Evolutionary conservation across 257 asterid species (phyloP), one percentile per base, ranked within the genome.

Genomic region (Apocynum venetum): DNA sequence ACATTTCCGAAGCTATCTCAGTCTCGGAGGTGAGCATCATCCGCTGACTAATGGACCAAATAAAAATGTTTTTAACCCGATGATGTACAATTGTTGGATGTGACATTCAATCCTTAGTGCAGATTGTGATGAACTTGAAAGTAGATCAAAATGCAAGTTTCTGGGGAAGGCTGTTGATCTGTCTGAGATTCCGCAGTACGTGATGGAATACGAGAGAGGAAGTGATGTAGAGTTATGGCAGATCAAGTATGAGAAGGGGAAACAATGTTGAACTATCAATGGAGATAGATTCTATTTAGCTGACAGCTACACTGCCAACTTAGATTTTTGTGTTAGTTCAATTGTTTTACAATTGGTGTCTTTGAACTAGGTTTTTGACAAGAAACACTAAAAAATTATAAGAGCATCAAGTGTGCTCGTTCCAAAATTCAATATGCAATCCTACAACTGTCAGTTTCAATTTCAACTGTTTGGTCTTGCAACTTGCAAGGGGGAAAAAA

Each of bases 161-260:
- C 53, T 77, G 13, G 97, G 98, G 8, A 80, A 82, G 82, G 86
- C 76, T 74, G 77, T 93, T 64, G 80, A 87, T 83, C 89, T 91
- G 47, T 81, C 75, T 7, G 86, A 82, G 82, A 89, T 91, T 67
- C 99, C 98, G 14, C 90, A 89, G 80, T 89, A 90, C 40, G 92
- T 90, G 73, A 82, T 63, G 65, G 91, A 85, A 56, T 96, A 93
- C 55, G 85, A 86, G 44, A 88, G 99, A 67, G 98, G 97, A 77
- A 83, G 76, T 15, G 96, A 90, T 36, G 95, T 93, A 8, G 99
- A 93, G 89, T 70, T 95, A 69, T 95, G 98, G 98, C 83, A 86
- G 84, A 93, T 95, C 55, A 86, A 83, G 85, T 86, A 88, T 70
- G 77, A 20, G 51, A 77, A 66, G 53, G 70, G 48, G n/a, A 38